Evolutionary conservation across 2,329 filamentous ascomycete genomes (phyloP), one percentile per base, ranked within the genome.

Genomic region (Colletotrichum sp.): DNA sequence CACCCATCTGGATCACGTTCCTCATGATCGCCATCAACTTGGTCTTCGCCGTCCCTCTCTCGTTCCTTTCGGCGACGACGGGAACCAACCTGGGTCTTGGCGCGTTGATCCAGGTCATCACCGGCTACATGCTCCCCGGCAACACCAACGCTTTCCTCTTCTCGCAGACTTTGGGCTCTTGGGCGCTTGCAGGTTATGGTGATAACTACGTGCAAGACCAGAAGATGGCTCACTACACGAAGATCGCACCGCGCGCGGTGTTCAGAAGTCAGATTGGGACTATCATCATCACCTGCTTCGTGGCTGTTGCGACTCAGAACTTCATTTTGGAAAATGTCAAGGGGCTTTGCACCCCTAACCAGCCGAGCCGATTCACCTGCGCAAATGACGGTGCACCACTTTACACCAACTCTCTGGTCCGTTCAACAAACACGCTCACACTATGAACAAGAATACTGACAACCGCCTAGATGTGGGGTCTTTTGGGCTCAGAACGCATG

Each of bases 31-130:
- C 77, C 16, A 80, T 85, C 64, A 84, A 83, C 73, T 76, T 87
- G 8, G 80, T 87, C 55, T 86, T 88, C 60, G 83, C 84, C 30
- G 84, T 88, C 4, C 86, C 86, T 1, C 77, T 87, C 6, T 86
- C 85, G 2, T 83, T 88, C 76, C 80, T 88, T 5, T 86, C 84
- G 5, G 87, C 86, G 30, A 87, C 85, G 43, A 87, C 87, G 2
- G 86, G 86, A 43, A 86, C 85, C 9, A 87, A 86, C 70, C 80
- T 87, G 7, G 82, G 84, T 1, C 81, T 88, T 3, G 84, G 84
- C n/a, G 78, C 84, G 5, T 80, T 88, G 55, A 82, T 87, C 61
- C 83, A 88, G 79, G 83, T 88, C 68, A 82, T 88, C 69, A 85
- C 84, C 1, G 85, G 85, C 26, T 85, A 83, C 79, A 92, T 80